Base-by-base conservation (phyloP, 2,329 filamentous ascomycete genomes). In the Aureobasidium pullulans region DNA sequence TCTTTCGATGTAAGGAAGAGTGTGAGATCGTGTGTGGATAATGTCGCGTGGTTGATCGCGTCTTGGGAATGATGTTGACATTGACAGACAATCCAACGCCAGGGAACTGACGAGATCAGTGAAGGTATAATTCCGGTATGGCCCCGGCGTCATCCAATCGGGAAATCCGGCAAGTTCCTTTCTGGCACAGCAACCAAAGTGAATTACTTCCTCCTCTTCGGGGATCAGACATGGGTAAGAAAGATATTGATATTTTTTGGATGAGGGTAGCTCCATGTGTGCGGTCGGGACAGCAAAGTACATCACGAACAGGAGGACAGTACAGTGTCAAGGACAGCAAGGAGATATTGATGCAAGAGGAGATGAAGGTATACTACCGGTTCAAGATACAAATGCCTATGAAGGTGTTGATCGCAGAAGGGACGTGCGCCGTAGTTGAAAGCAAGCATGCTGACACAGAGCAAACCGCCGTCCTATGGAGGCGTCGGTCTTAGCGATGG, bases 381-480 rank as follows among this genome's bases (percentile, higher is more conserved):
- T 28, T 16, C 29, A 34, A 43, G 37, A 42, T 43, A 54, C 50
- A 54, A 32, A 29, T 54, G 37, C 50, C 50, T 54, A 43, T n/a
- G 11, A 23, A 54, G 16, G 37, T 43, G 50, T 42, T 54, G 50
- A 29, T 23, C 7, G 50, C 39, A 19, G 28, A 10, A 40, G 50
- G 37, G 9, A 40, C 50, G 50, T 54, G 50, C 37, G 39, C 50
- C 23, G 13, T 19, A 42, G 49, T 40, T 42, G 39, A 54, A 54
- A 32, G 50, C 39, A 54, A 54, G 50, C 50, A 34, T 43, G 50
- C 50, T 54, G 36, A 40, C 50, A 54, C 50, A 40, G 28, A 54
- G 31, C 52, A 56, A 56, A 56, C 52, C 40, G 37, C 34, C 16
- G 7, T 44, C 5, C 31, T 2, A 28, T 16, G 36, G 36, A 7